Evolutionary conservation across 1,284 basidiomycete genomes (phyloP), one percentile per base, ranked within the genome.

Genomic region (Apiotrichum porosum): DNA sequence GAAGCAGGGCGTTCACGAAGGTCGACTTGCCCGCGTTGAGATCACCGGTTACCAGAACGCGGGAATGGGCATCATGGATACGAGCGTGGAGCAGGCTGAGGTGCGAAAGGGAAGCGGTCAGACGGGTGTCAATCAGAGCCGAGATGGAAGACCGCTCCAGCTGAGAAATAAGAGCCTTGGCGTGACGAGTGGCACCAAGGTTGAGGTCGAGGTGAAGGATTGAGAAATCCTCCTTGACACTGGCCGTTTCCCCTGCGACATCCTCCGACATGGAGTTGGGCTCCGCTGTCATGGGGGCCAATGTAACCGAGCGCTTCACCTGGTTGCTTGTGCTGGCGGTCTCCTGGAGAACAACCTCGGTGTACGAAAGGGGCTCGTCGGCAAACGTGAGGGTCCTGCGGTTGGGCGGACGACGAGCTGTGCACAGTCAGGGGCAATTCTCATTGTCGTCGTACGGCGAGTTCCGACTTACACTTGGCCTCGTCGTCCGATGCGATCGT

Each of bases 1-100:
- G 79, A 8, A 97, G 80, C 30, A 99, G 77, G 2, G 93, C 88
- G 64, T 99, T 98, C 71, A 98, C 90, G 65, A 98, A 88, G 0
- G 95, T 98, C 28, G 92, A 97, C 75, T 99, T 99, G 63, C 95
- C 95, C 26, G 95, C 88, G 69, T 99, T 99, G 51, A 98, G 80
- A 71, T 99, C 95, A 58, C 95, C 95, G n/a, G 95, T 98, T 52
- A 99, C 90, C 54, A 99, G 83, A 37, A 99, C 93, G 68, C 97
- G 92, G 60, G 90, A 94, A 13, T 90, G 88, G 3, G 84, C 91
- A 71, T 97, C 94, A 66, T 87, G 79, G 18, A 98, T 85, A 39
- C 95, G 86, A 48, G 82, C 79, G 42, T 85, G 83, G 53, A 99
- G 83, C 61, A 86, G 87, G 56, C 86, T 81, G 49, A 98, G 82